Evolutionary conservation across 2,329 filamentous ascomycete species (phyloP), one percentile per base, ranked within the genome.

Genomic region (Xylariaceae sp.): DNA sequence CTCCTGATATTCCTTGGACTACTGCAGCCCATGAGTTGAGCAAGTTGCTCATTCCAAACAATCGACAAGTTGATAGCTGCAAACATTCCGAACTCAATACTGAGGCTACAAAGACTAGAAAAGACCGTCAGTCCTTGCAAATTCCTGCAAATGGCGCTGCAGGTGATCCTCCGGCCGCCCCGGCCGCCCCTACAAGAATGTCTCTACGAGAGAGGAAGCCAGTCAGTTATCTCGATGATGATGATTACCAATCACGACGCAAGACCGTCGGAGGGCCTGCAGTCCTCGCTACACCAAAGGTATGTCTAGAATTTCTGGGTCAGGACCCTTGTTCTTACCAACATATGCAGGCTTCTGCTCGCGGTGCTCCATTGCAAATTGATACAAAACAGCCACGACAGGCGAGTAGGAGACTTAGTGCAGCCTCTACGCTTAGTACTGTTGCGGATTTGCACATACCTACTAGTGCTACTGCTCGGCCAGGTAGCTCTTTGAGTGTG

Each of bases 1-100:
- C 89, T 1, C 92, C 93, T 2, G 89, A 93, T 40, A 88, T 98
- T 0, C 83, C 90, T 39, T 98, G 94, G 95, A 84, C 88, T 0
- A 83, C 89, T 24, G 92, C 93, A n/a, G 84, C 91, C 0, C 85
- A 91, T 66, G 92, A 96, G 70, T 77, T 98, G 11, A 90, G 87
- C 67, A 92, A 91, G 70, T 73, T 96, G 4, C 82, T 98, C 19
- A 89, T 97, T 54, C 95, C 94, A 0, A 80, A 79, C 0, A 82
- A 89, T 63, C 84, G 92, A 3, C 86, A 92, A 65, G 92, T 89
- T 0, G 82, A 81, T 49, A 96, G 92, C 74, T 91, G 84, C 73
- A 88, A 80, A 28, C 82, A 87, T 7, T 90, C 96, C 65, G 92
- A 97, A 41, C 80, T 98, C 6, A 88, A 89, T 57, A 84, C 84